Conservation (phyloP, 1,139 yeast genomes). For the Candida dubliniensis region DNA sequence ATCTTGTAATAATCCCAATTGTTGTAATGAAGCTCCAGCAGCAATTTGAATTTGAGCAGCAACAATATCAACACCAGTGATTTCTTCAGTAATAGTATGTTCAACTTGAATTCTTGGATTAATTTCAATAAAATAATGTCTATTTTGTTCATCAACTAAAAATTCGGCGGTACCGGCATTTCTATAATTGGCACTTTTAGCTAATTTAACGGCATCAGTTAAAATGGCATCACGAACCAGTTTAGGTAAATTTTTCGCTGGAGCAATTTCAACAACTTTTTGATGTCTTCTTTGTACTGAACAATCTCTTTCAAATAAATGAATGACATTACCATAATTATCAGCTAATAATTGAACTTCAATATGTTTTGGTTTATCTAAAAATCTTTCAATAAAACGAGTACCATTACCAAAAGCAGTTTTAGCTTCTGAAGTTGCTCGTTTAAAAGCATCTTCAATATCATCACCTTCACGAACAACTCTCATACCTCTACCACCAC, state of each 20-base stretch:
- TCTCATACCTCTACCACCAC: conserved; percentile 99
- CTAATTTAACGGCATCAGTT: conserved; percentile 91
- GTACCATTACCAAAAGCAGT: conserved; percentile 98
- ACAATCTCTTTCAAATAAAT: conserved; percentile 96
- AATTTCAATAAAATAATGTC: conserved; percentile 97
- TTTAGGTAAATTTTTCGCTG: conserved; percentile 88
- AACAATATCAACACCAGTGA: conserved; percentile 95
- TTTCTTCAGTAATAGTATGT: conserved; percentile 98
- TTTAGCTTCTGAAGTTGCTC: conserved; percentile 94
- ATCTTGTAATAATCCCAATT: conserved; percentile 90
- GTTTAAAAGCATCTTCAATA: conserved; percentile 83
- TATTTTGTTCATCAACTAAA: conserved; percentile 87
- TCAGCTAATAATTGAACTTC: conserved; percentile 97
- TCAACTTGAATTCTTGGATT: conserved; percentile 99
- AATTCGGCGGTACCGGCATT: conserved; percentile 99
- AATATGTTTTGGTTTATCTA: conserved; percentile 94
- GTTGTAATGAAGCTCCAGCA: conserved; percentile 93
- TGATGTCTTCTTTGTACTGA: conserved; percentile 99
- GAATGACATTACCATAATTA: conserved; percentile 90
- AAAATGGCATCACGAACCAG: conserved; percentile 86
- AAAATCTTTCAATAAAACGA: conserved; percentile 93
- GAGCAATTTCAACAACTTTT: conserved; percentile 98
- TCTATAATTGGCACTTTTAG: conserved; percentile 83
- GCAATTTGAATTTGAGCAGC: conserved; percentile 99
- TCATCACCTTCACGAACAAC: conserved; percentile 97